Evolutionary conservation across 1,284 basidiomycete genomes (phyloP), one percentile per base, ranked within the genome.

Genomic region (Chalciporus sp.): DNA sequence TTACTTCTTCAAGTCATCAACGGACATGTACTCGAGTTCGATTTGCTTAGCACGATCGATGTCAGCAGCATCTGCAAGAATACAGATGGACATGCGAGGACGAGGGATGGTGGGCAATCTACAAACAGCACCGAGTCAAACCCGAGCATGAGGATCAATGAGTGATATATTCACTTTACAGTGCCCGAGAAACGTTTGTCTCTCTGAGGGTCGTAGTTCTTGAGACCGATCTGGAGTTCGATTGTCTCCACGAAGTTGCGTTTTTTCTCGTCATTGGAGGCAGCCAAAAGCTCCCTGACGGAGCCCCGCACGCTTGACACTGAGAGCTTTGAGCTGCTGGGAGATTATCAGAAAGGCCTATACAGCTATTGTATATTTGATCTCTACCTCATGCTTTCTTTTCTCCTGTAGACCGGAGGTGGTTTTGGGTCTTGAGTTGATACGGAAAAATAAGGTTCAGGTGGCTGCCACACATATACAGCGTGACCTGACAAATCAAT

Each of bases 1-100:
- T 40, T 62, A 90, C 93, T 99, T 99, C 81, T 99, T 99, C 80
- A 99, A 84, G 79, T 99, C 96, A 71, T 99, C 96, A 68, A 98
- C 97, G 64, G 94, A 96, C 95, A 98, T 98, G 82, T 95, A 96
- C 75, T 97, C 95, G 63, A 97, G 87, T 66, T 94, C 91, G 64
- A 97, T 96, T 75, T 95, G 90, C 83, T 98, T 98, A 55, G 95
- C 95, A 72, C 94, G 92, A 80, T 99, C 96, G 74, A 99, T 97
- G 77, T 99, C 97, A 72, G 91, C 90, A 47, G 95, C 96, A 79
- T 99, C 96, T 61, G 95, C 96, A 66, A 99, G 91, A 85, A 99
- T 98, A 85, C 96, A 98, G 73, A 99, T 89, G 69, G 92, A 92
- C 96, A 99, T 98, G 80, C 96, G 92, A 56, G 96, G 96, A 66